Conservation (phyloP, 371 early-diverging fungal species). For the Mortierella sp. region DNA sequence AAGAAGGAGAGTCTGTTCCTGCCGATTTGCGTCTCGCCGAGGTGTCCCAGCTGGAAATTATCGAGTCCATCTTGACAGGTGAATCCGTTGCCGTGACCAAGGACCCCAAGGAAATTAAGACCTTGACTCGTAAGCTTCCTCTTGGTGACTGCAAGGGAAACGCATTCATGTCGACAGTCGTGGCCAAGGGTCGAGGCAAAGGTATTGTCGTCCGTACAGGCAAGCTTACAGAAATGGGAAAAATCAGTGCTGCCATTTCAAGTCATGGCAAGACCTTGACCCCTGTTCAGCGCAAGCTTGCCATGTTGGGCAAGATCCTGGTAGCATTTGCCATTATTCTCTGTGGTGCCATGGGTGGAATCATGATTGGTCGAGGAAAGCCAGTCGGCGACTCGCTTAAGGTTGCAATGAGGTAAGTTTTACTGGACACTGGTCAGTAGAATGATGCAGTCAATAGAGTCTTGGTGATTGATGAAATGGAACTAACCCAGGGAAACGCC, state of each 20-base stretch:
- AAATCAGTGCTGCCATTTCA: slow-evolving; percentile 80
- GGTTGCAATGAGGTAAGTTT: slow-evolving; percentile 67
- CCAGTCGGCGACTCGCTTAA: slow-evolving; percentile 58
- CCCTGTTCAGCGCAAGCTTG: slow-evolving; percentile 79
- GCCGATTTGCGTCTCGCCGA: slow-evolving; percentile 81
- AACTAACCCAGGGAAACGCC: slow-evolving; percentile 54
- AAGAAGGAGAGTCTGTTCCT: slow-evolving; percentile 76
- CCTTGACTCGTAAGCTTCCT: slow-evolving; percentile 71
- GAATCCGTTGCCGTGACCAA: slow-evolving; percentile 75
- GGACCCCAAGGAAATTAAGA: slow-evolving; percentile 64
- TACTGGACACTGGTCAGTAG: slow-evolving; percentile 54
- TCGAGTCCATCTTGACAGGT: slow-evolving; percentile 83
- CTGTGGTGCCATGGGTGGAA: slow-evolving; percentile 84
- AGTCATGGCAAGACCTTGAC: slow-evolving; percentile 68
- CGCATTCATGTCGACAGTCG: slow-evolving; percentile 88
- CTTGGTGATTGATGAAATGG: slow-evolving; percentile 62
- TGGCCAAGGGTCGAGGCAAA: slow-evolving; percentile 82
- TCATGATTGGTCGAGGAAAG: slow-evolving; percentile 79
- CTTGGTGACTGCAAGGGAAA: slow-evolving; percentile 86
- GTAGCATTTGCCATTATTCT: slow-evolving; percentile 71
- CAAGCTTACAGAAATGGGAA: slow-evolving; percentile 79
- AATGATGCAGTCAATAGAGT: slow-evolving; percentile 60
- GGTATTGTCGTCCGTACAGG: slow-evolving; percentile 87
- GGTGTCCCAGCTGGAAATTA: slow-evolving; percentile 77
- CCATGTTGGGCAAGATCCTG: slow-evolving; percentile 67